Conservation (phyloP, 2,329 filamentous ascomycete species). For the Pyricularia sp. region DNA sequence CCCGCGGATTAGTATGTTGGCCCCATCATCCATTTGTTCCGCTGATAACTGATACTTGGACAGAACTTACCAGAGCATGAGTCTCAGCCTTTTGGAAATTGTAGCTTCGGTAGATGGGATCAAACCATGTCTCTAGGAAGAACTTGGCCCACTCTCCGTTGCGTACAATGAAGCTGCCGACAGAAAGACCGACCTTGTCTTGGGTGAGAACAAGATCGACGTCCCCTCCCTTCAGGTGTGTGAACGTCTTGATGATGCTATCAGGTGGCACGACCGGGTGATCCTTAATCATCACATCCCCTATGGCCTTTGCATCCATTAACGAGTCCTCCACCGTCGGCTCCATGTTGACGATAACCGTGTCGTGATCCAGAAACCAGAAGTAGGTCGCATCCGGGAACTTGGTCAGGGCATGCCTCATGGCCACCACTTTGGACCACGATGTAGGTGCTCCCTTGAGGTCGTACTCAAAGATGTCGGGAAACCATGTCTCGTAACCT, state of each 20-base stretch:
- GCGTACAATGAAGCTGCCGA: conserved; percentile 65
- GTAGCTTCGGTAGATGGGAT: conserved; percentile 84
- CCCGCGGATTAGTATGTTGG: neutral
- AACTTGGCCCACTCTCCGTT: conserved; percentile 86
- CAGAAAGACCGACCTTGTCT: conserved; percentile 65
- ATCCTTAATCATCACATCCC: conserved; percentile 72
- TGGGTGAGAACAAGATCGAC: conserved; percentile 76
- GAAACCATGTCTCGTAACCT: conserved; percentile 83
- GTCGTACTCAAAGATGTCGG: conserved; percentile 63
- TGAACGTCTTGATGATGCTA: conserved; percentile 91
- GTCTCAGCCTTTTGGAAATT: conserved; percentile 92
- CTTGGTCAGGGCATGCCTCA: conserved; percentile 76
- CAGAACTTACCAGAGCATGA: conserved; percentile 63
- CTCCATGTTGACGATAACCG: conserved; percentile 76
- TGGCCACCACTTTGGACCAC: conserved; percentile 71
- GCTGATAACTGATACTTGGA: no score
- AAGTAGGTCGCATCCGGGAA: conserved; percentile 67
- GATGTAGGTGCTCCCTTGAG: conserved; percentile 44
- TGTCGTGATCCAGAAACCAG: conserved; percentile 76
- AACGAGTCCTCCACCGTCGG: conserved; percentile 58
- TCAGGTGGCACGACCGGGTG: conserved; percentile 83
- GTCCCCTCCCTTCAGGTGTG: conserved; percentile 61
- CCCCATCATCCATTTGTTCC: neutral
- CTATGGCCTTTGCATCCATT: conserved; percentile 52
- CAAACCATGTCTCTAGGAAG: conserved; percentile 91